A percentile compares a stretch with the other conserved stretches of the same genome.
Evolutionary conservation across 352 stramenopile species (phyloP).

Genomic region (Phytophthora pinifolia): DNA sequence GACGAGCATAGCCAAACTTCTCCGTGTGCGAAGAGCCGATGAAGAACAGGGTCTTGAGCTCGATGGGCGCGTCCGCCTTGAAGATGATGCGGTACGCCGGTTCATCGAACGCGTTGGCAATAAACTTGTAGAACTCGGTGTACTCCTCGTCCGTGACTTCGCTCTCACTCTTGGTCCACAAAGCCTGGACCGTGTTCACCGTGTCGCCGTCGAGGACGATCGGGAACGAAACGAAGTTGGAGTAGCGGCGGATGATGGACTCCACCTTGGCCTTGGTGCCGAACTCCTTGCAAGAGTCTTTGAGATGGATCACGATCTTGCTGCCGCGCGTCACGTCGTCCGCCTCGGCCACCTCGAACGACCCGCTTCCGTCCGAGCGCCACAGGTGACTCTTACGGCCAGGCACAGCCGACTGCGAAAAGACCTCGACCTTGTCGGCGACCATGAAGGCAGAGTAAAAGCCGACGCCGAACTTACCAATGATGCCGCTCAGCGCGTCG

Average conservation of each 20-base stretch:
- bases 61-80: constrained; percentile 97
- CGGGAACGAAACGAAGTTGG: constrained; percentile 99
- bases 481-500: constrained; percentile 92
- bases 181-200: constrained; percentile 98
- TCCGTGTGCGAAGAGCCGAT: constrained; percentile 96
- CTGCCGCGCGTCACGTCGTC: constrained; percentile 87
- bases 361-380: constrained; percentile 82
- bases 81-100: constrained; percentile 97
- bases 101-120: constrained; percentile 94
- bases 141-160: constrained; percentile 97
- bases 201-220: constrained; percentile 97
- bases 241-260: constrained; percentile 98
- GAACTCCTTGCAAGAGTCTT: constrained; percentile 97
- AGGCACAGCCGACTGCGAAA: constrained; percentile 72
- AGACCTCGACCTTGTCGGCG: constrained; percentile 94
- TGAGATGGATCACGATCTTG: constrained; percentile 98
- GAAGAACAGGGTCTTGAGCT: constrained; percentile 98
- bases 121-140: constrained; percentile 97
- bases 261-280: constrained; percentile 91
- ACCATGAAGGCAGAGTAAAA: constrained; percentile 99
- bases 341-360: constrained; percentile 74
- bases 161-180: constrained; percentile 97
- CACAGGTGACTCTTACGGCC: constrained; percentile 61
- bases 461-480: constrained; percentile 99
- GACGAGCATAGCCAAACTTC: constrained; percentile 94